Conservation (phyloP, 2,329 filamentous ascomycete genomes). For the Reticulascus tulasneorum region DNA sequence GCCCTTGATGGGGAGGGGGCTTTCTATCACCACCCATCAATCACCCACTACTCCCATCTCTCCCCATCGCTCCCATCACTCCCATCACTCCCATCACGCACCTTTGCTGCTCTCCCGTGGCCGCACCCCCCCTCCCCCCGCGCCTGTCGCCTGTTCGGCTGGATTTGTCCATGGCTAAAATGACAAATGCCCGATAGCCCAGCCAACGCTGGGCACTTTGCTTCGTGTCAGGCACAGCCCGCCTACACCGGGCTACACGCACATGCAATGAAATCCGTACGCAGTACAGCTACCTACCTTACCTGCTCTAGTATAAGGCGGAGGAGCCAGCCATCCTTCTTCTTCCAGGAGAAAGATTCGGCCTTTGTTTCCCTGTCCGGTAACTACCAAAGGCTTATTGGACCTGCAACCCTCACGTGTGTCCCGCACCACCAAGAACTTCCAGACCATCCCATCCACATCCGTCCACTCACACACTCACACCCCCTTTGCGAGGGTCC, state of each 20-base stretch:
- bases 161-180: slow-evolving; percentile 6
- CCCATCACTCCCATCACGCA: too few species aligned
- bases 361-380: slow-evolving; percentile 3
- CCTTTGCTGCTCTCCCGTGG: too few species aligned
- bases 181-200: slow-evolving; percentile 7
- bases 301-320: slow-evolving; percentile 11
- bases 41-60: too few species aligned
- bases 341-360: slow-evolving; percentile 9
- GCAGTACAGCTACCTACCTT: slow-evolving; percentile 5
- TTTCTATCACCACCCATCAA: too few species aligned
- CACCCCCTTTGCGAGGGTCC: slow-evolving; percentile 4
- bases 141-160: too few species aligned
- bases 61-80: too few species aligned
- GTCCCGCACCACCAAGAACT: slow-evolving; percentile 1
- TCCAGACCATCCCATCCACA: not conserved
- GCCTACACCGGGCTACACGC: slow-evolving; percentile 1
- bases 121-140: too few species aligned
- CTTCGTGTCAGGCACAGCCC: slow-evolving; percentile 12
- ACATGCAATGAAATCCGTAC: not conserved
- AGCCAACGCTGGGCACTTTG: slow-evolving; percentile 14
- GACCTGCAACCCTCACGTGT: slow-evolving; percentile 8
- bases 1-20: too few species aligned
- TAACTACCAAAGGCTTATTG: slow-evolving; percentile 2
- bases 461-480: slow-evolving; percentile 3
- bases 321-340: slow-evolving; percentile 4